Evolutionary conservation across 345 rosid species (phyloP).

Genomic region (Ceriops decandra): DNA sequence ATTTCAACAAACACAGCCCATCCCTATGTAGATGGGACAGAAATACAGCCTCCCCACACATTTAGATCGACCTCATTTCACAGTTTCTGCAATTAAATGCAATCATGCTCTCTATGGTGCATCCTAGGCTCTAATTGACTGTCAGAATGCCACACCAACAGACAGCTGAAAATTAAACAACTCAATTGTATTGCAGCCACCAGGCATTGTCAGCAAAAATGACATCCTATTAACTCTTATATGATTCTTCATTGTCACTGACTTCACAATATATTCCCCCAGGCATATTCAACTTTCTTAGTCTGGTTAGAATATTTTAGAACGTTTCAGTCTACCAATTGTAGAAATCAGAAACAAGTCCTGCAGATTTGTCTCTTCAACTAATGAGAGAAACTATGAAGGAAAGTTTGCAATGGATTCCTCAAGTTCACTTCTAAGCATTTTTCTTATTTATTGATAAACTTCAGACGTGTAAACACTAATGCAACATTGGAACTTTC

Average conservation of each 20-base stretch:
- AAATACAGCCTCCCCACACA: too few relatives aligned
- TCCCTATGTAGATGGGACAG: too few relatives aligned
- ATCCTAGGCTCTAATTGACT: background rate
- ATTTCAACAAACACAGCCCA: too few relatives aligned
- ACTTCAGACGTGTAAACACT: background rate
- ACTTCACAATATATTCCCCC: background rate
- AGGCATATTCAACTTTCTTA: too few relatives aligned
- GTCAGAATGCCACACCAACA: too few relatives aligned
- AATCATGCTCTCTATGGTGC: too few relatives aligned
- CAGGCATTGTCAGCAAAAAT: background rate
- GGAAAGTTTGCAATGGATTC: background rate
- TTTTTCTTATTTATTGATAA: background rate
- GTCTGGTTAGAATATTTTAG: too few relatives aligned
- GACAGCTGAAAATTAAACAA: too few relatives aligned
- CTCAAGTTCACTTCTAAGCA: background rate
- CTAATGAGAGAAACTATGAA: background rate
- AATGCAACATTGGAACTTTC: background rate
- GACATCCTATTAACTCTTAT: background rate
- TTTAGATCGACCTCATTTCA: too few relatives aligned
- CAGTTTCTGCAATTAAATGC: too few relatives aligned
- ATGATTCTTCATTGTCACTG: background rate
- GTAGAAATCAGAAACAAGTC: background rate
- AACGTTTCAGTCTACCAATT: too few relatives aligned
- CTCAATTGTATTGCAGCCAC: background rate
- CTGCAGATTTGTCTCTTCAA: background rate